phyloP scores from a whole-genome alignment of 306 rosid species.

The Acacia melanoxylon region DNA sequence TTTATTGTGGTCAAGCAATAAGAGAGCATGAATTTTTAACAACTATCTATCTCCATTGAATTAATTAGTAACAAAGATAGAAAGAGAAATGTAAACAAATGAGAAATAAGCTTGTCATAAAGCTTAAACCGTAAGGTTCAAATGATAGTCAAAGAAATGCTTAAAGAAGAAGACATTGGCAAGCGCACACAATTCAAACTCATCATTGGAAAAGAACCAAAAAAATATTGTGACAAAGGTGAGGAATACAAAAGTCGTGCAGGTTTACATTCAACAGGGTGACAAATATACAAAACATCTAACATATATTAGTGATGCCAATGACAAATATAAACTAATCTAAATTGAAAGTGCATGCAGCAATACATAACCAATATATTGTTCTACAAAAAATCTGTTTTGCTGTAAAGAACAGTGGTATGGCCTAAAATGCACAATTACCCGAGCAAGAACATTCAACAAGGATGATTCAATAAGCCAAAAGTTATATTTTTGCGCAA shows the following conservation, averaged over 20 bases:
- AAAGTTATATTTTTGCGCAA: too few species aligned
- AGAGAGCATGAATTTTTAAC: neutral
- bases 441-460: too few species aligned
- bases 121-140: too few species aligned
- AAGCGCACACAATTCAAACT: neutral
- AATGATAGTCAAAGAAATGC: neutral
- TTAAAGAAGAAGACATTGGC: neutral
- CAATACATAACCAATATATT: neutral
- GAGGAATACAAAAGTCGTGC: slow-evolving; percentile 18
- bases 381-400: neutral
- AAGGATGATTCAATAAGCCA: too few species aligned
- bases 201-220: neutral
- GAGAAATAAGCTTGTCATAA: too few species aligned
- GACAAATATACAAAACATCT: neutral
- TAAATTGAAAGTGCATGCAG: neutral
- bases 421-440: too few species aligned
- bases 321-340: neutral
- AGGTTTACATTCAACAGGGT: neutral
- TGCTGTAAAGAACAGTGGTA: too few species aligned
- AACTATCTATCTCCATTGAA: neutral
- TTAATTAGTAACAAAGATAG: too few species aligned
- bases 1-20: neutral
- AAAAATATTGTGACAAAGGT: neutral
- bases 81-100: too few species aligned
- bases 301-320: neutral